These are phyloP conservation scores for Diatrype stigma DNA, from an alignment of 2,329 filamentous ascomycete genomes.

Conservation along the genomic window DNA sequence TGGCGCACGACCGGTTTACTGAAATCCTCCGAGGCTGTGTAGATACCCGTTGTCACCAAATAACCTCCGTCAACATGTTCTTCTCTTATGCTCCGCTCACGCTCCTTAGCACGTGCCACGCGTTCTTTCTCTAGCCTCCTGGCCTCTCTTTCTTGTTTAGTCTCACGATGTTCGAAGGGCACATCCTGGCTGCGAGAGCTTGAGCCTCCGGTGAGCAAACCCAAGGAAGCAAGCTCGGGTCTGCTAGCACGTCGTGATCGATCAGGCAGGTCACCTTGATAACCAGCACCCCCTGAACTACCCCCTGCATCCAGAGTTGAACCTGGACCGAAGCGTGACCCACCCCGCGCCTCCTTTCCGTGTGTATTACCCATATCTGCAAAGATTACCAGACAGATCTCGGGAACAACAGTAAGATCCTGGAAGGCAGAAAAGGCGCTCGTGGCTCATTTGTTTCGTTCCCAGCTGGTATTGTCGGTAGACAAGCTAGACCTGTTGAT, in stretches of 20 bases:
- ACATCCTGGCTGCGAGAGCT: conserved; percentile 35
- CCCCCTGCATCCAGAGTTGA: conserved; percentile 15
- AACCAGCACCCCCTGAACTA: conserved; percentile 14
- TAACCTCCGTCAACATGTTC: conserved; percentile 94
- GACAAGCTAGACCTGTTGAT: background rate
- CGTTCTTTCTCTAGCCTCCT: conserved; percentile 80
- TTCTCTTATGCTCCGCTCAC: conserved; percentile 84
- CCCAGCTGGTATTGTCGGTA: too few species aligned
- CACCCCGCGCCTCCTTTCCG: conserved; percentile 20
- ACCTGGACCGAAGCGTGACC: conserved; percentile 11
- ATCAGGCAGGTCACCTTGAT: conserved; percentile 18
- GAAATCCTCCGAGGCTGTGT: conserved; percentile 89
- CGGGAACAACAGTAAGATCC: background rate
- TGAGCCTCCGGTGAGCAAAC: conserved; percentile 34
- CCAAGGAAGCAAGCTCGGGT: conserved; percentile 44
- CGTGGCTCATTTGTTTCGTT: background rate
- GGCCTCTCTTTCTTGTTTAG: conserved; percentile 85
- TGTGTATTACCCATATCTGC: conserved; percentile 21
- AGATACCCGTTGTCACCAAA: conserved; percentile 89
- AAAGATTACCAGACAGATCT: background rate
- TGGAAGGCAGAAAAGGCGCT: background rate
- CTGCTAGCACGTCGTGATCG: conserved; percentile 33
- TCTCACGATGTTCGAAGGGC: conserved; percentile 69
- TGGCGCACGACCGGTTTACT: conserved; percentile 85
- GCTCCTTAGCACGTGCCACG: conserved; percentile 69